Evolutionary conservation across 2,329 filamentous ascomycete species (phyloP).

Genomic region (Fusarium continuum): DNA sequence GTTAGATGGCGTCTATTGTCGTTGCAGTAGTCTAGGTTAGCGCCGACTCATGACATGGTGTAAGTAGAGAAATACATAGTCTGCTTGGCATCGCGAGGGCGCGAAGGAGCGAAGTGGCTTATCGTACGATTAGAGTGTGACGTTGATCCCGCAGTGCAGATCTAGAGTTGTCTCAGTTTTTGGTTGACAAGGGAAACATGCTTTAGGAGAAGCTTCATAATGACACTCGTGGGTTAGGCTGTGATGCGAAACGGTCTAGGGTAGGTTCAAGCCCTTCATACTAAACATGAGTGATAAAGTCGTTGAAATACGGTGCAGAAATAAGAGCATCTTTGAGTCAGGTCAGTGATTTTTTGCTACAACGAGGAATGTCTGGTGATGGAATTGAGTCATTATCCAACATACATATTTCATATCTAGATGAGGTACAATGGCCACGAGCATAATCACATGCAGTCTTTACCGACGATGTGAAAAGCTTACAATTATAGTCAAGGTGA

Average conservation of each 20-base stretch:
- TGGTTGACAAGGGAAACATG: not conserved
- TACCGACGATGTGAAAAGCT: not conserved
- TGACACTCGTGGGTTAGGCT: slow-evolving; percentile 2
- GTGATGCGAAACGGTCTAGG: slow-evolving; percentile 1
- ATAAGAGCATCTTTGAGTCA: too few species aligned
- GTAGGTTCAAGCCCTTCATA: not conserved
- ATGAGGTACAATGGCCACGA: too few species aligned
- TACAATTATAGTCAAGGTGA: not conserved
- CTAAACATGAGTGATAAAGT: too few species aligned
- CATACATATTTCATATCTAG: too few species aligned
- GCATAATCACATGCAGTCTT: too few species aligned
- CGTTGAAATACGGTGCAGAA: too few species aligned
- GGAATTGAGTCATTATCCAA: too few species aligned
- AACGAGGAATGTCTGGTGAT: too few species aligned
- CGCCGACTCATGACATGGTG: not conserved
- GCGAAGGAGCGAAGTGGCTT: slow-evolving; percentile 6
- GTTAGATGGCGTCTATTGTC: not conserved
- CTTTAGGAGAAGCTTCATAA: not conserved
- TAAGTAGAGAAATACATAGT: not conserved
- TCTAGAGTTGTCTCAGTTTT: not conserved
- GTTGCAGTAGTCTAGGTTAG: not conserved
- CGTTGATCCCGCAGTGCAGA: not conserved
- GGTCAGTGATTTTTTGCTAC: too few species aligned
- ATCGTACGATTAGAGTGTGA: not conserved
- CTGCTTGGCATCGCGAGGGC: not conserved